These are phyloP conservation scores for Beauveria sp. DNA, from an alignment of 2,329 filamentous ascomycete species.

Conservation along the genomic window DNA sequence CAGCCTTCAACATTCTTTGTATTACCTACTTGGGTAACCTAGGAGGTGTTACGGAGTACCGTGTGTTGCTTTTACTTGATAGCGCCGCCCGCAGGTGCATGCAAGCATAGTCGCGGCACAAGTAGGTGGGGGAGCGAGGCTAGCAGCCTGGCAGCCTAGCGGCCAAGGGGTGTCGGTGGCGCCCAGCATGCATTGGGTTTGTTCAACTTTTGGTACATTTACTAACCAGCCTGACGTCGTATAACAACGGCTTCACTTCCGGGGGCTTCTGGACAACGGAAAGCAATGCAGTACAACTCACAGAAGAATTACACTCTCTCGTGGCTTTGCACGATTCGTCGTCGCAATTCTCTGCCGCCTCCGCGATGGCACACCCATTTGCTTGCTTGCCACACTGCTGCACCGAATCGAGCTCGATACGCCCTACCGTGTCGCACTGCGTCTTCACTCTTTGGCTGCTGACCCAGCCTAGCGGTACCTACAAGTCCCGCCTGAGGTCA, in stretches of 20 bases:
- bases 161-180: too few relatives aligned
- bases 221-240: neutral
- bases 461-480: conserved; percentile 5
- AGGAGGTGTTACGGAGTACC: too few relatives aligned
- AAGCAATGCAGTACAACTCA: neutral
- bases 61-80: neutral
- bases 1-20: neutral
- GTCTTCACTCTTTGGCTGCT: neutral
- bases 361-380: neutral
- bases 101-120: neutral
- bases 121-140: too few relatives aligned
- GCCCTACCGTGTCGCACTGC: neutral
- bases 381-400: neutral
- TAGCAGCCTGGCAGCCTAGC: too few relatives aligned
- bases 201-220: too few relatives aligned
- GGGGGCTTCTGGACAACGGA: neutral
- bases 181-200: neutral
- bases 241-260: neutral
- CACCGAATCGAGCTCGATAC: neutral
- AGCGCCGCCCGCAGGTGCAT: neutral
- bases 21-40: too few relatives aligned
- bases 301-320: neutral
- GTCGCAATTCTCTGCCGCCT: neutral
- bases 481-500: neutral
- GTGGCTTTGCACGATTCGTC: neutral